Percentiles rank a stretch among this genome's conserved stretches.
phyloP scores from a whole-genome alignment of 345 rosid genomes.

The Hirschfeldia incana region DNA sequence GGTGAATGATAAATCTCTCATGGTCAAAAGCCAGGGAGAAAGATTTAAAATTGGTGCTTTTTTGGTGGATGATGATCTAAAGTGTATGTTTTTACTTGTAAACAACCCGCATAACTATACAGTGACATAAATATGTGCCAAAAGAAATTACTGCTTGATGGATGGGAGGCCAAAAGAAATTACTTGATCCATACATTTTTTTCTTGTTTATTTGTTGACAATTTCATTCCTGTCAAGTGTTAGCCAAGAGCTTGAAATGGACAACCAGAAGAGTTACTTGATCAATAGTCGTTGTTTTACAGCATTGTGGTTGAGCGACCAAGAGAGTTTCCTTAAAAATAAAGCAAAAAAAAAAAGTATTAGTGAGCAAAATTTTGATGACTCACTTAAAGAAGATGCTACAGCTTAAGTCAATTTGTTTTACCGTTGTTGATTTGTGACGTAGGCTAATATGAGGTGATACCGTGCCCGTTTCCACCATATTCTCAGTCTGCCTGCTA shows the following conservation, averaged over 20 bases:
- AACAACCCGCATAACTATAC: not conserved
- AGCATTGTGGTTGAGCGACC: constrained; percentile 61
- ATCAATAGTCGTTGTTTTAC: constrained; percentile 36
- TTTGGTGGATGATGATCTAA: not conserved
- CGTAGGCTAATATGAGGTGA: constrained; percentile 27
- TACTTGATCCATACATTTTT: too few relatives aligned
- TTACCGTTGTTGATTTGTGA: constrained; percentile 22
- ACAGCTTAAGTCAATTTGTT: constrained; percentile 22
- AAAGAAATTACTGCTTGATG: constrained; percentile 71
- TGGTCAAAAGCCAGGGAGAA: constrained; percentile 24
- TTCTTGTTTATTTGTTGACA: too few relatives aligned
- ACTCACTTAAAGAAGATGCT: constrained; percentile 7
- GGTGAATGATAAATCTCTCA: constrained; percentile 46
- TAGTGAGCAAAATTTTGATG: not conserved
- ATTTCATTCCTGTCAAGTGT: constrained; percentile 66
- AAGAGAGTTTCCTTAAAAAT: constrained; percentile 19
- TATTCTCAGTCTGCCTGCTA: not conserved
- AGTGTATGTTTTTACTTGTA: not conserved
- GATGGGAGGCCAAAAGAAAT: too few relatives aligned
- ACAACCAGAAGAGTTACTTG: constrained; percentile 43
- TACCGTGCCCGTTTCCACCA: not conserved
- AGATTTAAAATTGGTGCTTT: not conserved
- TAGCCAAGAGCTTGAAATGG: constrained; percentile 71
- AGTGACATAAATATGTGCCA: not conserved
- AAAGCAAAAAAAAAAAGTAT: constrained; percentile 7